Evolutionary conservation across 148 eudicot genomes (phyloP).

Genomic region (Chenopodium album): DNA sequence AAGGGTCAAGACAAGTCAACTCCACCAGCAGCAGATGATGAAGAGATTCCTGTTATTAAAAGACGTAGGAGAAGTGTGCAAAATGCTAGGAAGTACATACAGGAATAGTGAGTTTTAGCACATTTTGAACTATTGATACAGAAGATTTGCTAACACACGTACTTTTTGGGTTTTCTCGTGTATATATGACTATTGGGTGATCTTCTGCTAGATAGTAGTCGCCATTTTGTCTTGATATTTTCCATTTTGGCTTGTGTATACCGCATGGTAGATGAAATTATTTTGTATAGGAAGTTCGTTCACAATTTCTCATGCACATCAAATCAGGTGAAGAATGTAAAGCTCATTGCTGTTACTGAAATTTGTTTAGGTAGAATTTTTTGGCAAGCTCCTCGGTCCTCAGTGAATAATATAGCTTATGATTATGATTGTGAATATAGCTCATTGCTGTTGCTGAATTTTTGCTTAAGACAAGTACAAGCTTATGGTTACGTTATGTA

Average conservation of each 20-base stretch:
- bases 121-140: neutral
- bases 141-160: neutral
- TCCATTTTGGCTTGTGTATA: neutral
- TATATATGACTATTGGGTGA: neutral
- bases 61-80: slow-evolving; percentile 30
- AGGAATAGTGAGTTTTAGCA: neutral
- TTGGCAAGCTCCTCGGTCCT: neutral
- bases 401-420: too few species aligned
- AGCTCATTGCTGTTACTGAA: neutral
- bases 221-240: neutral
- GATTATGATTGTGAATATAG: too few species aligned
- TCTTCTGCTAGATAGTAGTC: neutral
- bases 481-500: neutral
- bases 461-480: neutral
- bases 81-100: neutral
- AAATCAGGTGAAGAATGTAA: neutral
- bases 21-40: neutral
- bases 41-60: neutral
- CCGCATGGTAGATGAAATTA: neutral
- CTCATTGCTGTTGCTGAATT: too few species aligned
- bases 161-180: neutral
- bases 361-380: too few species aligned
- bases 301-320: neutral
- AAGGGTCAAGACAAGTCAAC: slow-evolving; percentile 16
- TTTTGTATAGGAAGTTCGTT: neutral